These are phyloP conservation scores for Ilex aquifolium DNA, from an alignment of 257 asterid species.

Conservation along the genomic window DNA sequence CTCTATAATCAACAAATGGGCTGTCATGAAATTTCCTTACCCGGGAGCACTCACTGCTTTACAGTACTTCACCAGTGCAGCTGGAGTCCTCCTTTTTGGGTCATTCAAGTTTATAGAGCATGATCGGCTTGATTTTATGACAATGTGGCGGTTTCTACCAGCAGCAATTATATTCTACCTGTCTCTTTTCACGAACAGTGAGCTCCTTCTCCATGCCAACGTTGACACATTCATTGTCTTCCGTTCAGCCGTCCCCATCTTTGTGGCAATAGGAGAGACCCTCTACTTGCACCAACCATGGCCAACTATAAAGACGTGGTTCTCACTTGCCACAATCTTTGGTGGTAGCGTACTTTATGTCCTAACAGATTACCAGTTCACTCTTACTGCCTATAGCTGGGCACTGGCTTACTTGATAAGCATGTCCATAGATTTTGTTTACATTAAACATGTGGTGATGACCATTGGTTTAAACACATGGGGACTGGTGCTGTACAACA, in stretches of 20 bases:
- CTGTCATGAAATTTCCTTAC: conserved; percentile 91
- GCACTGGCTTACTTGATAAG: conserved; percentile 83
- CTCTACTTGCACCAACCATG: conserved; percentile 88
- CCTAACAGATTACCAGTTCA: conserved; percentile 77
- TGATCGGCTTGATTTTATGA: conserved; percentile 68
- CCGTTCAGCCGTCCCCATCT: conserved; percentile 90
- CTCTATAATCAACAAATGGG: conserved; percentile 94
- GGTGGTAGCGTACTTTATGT: conserved; percentile 88
- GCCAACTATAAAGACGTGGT: conserved; percentile 78
- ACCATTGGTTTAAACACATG: conserved; percentile 88
- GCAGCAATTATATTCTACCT: conserved; percentile 83
- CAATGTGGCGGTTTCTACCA: conserved; percentile 90
- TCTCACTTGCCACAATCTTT: conserved; percentile 73
- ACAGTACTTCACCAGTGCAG: conserved; percentile 86
- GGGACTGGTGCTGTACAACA: conserved; percentile 93
- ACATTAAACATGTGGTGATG: conserved; percentile 95
- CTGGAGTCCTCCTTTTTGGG: conserved; percentile 74
- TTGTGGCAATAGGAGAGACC: conserved; percentile 90
- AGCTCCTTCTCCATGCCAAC: conserved; percentile 93
- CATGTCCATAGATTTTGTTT: conserved; percentile 93
- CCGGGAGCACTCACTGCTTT: conserved; percentile 91
- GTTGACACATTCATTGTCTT: conserved; percentile 90
- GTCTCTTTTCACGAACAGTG: conserved; percentile 85
- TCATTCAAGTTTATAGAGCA: conserved; percentile 63
- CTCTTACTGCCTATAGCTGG: conserved; percentile 81